These are phyloP conservation scores for Mortierella sp. DNA, from an alignment of 371 early-diverging fungal genomes.

Conservation along the genomic window DNA sequence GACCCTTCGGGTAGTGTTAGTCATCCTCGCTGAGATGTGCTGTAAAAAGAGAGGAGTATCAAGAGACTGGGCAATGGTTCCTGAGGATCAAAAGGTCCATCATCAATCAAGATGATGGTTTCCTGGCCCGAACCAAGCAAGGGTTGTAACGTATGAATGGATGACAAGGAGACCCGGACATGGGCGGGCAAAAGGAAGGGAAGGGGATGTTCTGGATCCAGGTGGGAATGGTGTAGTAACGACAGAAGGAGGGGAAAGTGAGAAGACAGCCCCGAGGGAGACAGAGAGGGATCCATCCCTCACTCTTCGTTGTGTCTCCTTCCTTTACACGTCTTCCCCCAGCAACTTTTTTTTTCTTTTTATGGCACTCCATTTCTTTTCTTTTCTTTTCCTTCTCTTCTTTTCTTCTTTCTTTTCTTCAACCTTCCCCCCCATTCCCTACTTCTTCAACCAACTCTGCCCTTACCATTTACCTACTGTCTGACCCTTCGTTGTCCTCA, in stretches of 20 bases:
- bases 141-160: not conserved
- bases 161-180: not conserved
- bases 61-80: not conserved
- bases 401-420: constrained; percentile 8
- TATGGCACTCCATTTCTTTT: constrained; percentile 2
- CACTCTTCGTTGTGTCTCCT: not conserved
- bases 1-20: not conserved
- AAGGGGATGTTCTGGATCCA: not conserved
- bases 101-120: not conserved
- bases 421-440: not conserved
- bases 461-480: constrained; percentile 7
- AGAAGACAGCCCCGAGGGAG: constrained; percentile 7
- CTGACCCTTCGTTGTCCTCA: not conserved
- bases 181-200: not conserved
- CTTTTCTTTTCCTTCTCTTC: constrained; percentile 1
- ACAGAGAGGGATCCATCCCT: not conserved
- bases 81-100: not conserved
- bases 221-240: not conserved
- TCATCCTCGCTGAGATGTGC: not conserved
- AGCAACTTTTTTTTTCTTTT: constrained; percentile 10
- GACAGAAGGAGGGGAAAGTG: not conserved
- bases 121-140: not conserved
- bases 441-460: not conserved
- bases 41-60: not conserved
- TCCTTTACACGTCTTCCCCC: not conserved